These are phyloP conservation scores for Aulographum hederae DNA, from an alignment of 2,329 filamentous ascomycete genomes.

Conservation along the genomic window DNA sequence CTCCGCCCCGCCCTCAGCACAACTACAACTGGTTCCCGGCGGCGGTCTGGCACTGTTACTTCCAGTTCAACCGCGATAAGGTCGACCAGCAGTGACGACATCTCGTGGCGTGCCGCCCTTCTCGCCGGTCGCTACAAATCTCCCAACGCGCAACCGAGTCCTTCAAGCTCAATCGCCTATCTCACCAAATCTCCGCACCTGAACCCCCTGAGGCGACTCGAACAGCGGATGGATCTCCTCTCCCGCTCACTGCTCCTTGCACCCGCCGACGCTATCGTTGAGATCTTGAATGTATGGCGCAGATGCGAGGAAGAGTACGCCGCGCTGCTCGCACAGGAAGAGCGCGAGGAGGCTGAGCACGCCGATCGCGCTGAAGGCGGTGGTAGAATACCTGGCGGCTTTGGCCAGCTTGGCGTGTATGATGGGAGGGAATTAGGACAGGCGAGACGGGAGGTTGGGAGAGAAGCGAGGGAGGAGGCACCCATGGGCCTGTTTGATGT, in stretches of 20 bases:
- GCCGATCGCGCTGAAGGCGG: slow-evolving; percentile 37
- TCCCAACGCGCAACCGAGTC: slow-evolving; percentile 8
- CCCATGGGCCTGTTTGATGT: slow-evolving; percentile 36
- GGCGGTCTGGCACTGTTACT: no score
- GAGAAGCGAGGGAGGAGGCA: slow-evolving; percentile 25
- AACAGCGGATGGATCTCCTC: slow-evolving; percentile 67
- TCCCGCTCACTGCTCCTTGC: slow-evolving; percentile 58
- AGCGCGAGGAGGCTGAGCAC: slow-evolving; percentile 50
- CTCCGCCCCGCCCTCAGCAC: slow-evolving; percentile 8
- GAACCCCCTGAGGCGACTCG: slow-evolving; percentile 44
- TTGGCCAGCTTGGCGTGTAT: slow-evolving; percentile 15
- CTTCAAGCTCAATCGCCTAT: slow-evolving; percentile 18
- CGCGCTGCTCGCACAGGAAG: slow-evolving; percentile 45
- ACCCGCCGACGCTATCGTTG: slow-evolving; percentile 49
- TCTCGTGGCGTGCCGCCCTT: slow-evolving; percentile 63
- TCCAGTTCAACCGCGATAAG: no score
- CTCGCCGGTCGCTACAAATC: slow-evolving; percentile 51
- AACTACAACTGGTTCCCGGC: no score
- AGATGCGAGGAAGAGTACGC: slow-evolving; percentile 64
- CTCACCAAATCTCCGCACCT: slow-evolving; percentile 16
- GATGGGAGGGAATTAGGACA: no score
- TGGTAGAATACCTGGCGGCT: slow-evolving; percentile 27
- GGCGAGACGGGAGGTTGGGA: slow-evolving; percentile 20
- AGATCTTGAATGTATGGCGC: slow-evolving; percentile 58
- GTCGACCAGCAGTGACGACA: slow-evolving; percentile 33